Percentiles rank a stretch among this genome's conserved stretches.
Evolutionary conservation across 2,329 filamentous ascomycete species (phyloP).

Genomic region (Epicoccum nigrum): DNA sequence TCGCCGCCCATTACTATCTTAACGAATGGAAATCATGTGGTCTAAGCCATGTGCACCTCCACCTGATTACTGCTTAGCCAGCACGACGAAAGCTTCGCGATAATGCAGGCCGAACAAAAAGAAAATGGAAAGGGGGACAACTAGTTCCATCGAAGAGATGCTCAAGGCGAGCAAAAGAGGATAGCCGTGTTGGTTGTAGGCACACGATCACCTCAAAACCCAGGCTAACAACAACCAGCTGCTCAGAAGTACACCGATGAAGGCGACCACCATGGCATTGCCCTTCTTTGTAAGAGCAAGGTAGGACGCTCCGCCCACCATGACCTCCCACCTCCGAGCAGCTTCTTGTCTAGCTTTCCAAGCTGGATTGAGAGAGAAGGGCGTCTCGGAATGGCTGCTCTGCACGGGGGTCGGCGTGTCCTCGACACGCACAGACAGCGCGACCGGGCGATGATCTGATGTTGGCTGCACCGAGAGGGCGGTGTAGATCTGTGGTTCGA

Average conservation of each 20-base stretch:
- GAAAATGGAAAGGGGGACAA: too few species aligned
- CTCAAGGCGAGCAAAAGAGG: not conserved
- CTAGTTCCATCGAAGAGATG: too few species aligned
- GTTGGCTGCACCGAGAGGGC: conserved; percentile 79
- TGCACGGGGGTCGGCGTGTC: conserved; percentile 53
- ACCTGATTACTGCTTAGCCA: too few species aligned
- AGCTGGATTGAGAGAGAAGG: conserved; percentile 62
- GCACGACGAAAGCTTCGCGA: too few species aligned
- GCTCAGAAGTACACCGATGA: conserved; percentile 35
- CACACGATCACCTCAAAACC: not conserved
- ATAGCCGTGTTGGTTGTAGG: not conserved
- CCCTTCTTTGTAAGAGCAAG: conserved; percentile 57
- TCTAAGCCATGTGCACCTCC: too few species aligned
- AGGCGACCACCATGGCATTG: conserved; percentile 46
- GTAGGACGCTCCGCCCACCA: conserved; percentile 65
- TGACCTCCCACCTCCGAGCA: conserved; percentile 64
- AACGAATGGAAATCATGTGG: too few species aligned
- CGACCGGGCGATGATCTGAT: conserved; percentile 88
- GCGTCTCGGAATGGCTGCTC: conserved; percentile 43
- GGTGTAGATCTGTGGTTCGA: conserved; percentile 69
- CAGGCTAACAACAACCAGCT: conserved; percentile 32
- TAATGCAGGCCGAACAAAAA: too few species aligned
- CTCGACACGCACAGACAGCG: conserved; percentile 71
- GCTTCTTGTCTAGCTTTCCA: conserved; percentile 61
- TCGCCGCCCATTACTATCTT: too few species aligned